Conservation (phyloP, 169 alveolate species). For the Plasmodium gaboni region DNA sequence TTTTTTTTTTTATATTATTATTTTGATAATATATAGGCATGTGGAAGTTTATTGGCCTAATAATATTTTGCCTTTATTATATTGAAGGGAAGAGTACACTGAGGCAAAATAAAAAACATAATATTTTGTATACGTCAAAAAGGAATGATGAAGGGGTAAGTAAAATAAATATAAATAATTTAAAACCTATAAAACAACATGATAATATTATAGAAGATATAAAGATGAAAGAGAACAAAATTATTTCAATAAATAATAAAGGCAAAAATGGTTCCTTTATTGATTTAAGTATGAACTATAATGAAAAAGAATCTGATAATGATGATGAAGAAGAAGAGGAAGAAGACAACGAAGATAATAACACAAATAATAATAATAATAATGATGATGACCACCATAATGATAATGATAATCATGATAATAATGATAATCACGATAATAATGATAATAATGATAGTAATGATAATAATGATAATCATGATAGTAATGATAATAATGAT, state of each 20-base stretch:
- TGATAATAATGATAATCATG: not conserved
- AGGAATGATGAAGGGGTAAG: not conserved
- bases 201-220: not conserved
- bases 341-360: slow-evolving; percentile 16
- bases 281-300: slow-evolving; percentile 14
- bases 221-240: not conserved
- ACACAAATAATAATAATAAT: not conserved
- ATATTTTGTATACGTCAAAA: not conserved
- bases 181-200: not conserved
- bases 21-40: not conserved
- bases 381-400: not conserved
- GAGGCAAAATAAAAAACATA: slow-evolving; percentile 5
- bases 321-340: slow-evolving; percentile 35
- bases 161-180: slow-evolving; percentile 1
- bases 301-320: slow-evolving; percentile 14
- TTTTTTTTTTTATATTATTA: not conserved
- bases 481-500: not conserved
- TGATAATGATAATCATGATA: not conserved
- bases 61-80: slow-evolving; percentile 15
- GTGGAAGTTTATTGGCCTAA: slow-evolving; percentile 5
- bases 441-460: not conserved
- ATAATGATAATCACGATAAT: not conserved
- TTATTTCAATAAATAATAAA: not conserved
- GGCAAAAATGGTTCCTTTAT: slow-evolving; percentile 47
- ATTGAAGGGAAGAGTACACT: slow-evolving; percentile 8